Conservation (phyloP, 2,329 filamentous ascomycete species). For the Pleomassaria siparia region DNA sequence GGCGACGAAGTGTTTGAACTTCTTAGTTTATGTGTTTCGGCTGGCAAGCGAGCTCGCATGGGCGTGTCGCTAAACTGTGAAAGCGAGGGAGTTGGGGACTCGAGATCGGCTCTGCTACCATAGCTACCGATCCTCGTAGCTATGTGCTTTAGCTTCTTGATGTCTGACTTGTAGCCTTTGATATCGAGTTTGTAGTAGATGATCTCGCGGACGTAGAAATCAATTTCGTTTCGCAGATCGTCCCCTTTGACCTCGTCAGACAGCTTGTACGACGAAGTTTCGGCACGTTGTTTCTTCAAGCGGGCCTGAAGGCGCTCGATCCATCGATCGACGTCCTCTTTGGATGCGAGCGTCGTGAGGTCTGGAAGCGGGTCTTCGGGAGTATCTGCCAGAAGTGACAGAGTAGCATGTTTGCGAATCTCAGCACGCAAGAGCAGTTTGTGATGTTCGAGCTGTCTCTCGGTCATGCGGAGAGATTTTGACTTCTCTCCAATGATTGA, state of each 20-base stretch:
- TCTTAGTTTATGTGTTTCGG: conserved; percentile 21
- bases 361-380: conserved; percentile 31
- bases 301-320: conserved; percentile 35
- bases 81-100: conserved; percentile 31
- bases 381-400: conserved; percentile 20
- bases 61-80: conserved; percentile 26
- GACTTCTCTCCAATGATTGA: conserved; percentile 35
- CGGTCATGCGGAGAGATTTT: conserved; percentile 25
- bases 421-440: conserved; percentile 45
- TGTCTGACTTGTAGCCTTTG: conserved; percentile 47
- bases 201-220: conserved; percentile 50
- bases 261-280: conserved; percentile 4
- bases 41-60: conserved; percentile 17
- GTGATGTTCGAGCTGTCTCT: conserved; percentile 44
- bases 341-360: conserved; percentile 28
- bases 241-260: conserved; percentile 19
- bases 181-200: conserved; percentile 53
- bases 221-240: conserved; percentile 43
- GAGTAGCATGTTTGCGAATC: conserved; percentile 41
- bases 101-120: conserved; percentile 26
- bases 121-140: conserved; percentile 25
- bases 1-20: conserved; percentile 22
- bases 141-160: conserved; percentile 37
- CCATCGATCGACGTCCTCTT: conserved; percentile 40
- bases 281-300: conserved; percentile 27